Percentiles rank a stretch among this genome's conserved stretches.
Evolutionary conservation across 116 monocot genomes (phyloP).

Genomic region (Dioscorea cayenensis): DNA sequence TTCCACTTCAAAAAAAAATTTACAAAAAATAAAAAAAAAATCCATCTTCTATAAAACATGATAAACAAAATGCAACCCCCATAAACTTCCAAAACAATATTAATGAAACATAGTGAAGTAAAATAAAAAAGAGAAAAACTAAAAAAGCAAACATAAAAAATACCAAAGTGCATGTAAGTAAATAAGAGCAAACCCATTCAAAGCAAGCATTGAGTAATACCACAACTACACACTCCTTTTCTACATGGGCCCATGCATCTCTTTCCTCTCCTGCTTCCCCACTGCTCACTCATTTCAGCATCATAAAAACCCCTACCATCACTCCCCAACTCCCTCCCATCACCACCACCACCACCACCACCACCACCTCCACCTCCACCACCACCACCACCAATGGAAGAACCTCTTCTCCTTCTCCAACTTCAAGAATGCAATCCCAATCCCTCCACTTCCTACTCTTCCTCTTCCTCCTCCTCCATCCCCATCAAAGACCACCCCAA

Average conservation of each 20-base stretch:
- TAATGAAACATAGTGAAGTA: too few relatives aligned
- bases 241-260: background rate
- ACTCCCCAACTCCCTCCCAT: background rate
- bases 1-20: too few relatives aligned
- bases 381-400: conserved; percentile 16
- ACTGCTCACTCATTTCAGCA: background rate
- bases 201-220: conserved; percentile 6
- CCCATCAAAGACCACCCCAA: background rate
- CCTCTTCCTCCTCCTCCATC: conserved; percentile 13
- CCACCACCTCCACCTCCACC: background rate
- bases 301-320: background rate
- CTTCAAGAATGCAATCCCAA: background rate
- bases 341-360: too few relatives aligned
- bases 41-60: too few relatives aligned
- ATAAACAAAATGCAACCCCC: too few relatives aligned
- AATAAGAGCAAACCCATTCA: background rate
- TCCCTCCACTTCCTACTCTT: conserved; percentile 6
- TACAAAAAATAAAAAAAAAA: too few relatives aligned
- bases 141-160: too few relatives aligned
- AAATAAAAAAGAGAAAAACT: too few relatives aligned
- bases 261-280: background rate
- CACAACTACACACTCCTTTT: conserved; percentile 14
- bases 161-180: too few relatives aligned
- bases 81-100: too few relatives aligned
- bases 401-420: conserved; percentile 10